Percentiles rank a stretch among this genome's conserved stretches.
Evolutionary conservation across 2,329 filamentous ascomycete genomes (phyloP).

Genomic region (Ophiocordyceps sinensis): DNA sequence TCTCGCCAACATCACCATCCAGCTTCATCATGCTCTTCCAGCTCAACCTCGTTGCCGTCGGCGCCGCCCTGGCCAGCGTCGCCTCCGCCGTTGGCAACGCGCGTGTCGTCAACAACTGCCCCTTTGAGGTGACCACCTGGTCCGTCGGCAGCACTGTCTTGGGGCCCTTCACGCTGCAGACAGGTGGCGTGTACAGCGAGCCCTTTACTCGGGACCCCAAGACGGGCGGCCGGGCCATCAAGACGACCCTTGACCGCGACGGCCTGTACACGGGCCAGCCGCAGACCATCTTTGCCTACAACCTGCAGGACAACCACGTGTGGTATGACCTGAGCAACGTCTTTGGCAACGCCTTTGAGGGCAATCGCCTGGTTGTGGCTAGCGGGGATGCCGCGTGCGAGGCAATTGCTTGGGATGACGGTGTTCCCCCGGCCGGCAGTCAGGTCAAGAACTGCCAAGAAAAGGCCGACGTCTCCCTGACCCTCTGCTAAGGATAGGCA

Average conservation of each 20-base stretch:
- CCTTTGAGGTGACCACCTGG: slow-evolving; percentile 20
- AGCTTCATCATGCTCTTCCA: slow-evolving; percentile 5
- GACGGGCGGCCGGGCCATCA: slow-evolving; percentile 24
- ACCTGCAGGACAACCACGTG: slow-evolving; percentile 16
- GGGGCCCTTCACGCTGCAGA: slow-evolving; percentile 11
- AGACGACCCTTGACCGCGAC: slow-evolving; percentile 18
- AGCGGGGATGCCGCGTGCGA: slow-evolving; percentile 17
- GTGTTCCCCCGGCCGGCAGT: slow-evolving; percentile 19
- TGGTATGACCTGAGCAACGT: slow-evolving; percentile 26
- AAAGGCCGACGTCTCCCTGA: slow-evolving; percentile 17
- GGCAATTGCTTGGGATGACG: slow-evolving; percentile 19
- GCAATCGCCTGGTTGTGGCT: slow-evolving; percentile 15
- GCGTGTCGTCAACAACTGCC: slow-evolving; percentile 22
- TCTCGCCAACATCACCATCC: neutral
- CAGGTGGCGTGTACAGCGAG: slow-evolving; percentile 17
- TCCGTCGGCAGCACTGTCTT: slow-evolving; percentile 19
- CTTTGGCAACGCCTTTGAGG: slow-evolving; percentile 23
- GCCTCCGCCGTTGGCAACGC: slow-evolving; percentile 15
- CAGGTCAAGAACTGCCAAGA: slow-evolving; percentile 22
- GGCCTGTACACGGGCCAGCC: slow-evolving; percentile 24
- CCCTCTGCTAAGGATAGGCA: slow-evolving; percentile 13
- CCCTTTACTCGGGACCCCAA: slow-evolving; percentile 18
- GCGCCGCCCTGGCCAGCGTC: slow-evolving; percentile 2
- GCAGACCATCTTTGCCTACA: slow-evolving; percentile 25
- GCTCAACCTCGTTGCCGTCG: slow-evolving; percentile 3